phyloP scores from a whole-genome alignment of 2,329 filamentous ascomycete genomes.

The Kalaharituber pfeilii region DNA sequence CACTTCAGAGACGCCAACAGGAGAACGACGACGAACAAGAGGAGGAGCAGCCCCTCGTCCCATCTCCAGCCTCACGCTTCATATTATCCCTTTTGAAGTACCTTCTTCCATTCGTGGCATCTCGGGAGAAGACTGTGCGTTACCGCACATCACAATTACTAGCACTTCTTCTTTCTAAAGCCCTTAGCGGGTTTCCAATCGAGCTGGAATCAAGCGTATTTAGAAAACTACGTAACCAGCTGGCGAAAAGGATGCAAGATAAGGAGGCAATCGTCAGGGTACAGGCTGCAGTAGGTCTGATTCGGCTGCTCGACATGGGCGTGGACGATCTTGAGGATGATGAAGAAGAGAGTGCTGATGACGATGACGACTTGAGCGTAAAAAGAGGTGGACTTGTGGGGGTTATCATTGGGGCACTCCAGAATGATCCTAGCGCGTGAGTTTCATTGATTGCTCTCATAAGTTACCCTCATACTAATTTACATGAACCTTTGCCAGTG shows the following conservation, averaged over 20 bases:
- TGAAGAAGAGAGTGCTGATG: conserved; percentile 50
- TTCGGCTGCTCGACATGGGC: conserved; percentile 34
- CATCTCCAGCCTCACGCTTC: conserved; percentile 70
- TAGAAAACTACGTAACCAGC: conserved; percentile 56
- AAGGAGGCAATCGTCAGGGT: conserved; percentile 86
- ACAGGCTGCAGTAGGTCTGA: conserved; percentile 82
- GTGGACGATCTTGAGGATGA: conserved; percentile 59
- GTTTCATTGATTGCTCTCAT: background rate
- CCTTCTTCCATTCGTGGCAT: conserved; percentile 55
- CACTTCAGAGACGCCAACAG: background rate
- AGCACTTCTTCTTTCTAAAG: conserved; percentile 70
- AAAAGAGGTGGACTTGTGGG: conserved; percentile 50
- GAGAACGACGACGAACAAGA: conserved; percentile 4
- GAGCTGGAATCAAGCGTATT: conserved; percentile 60
- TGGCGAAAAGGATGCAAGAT: conserved; percentile 75
- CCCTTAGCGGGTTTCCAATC: conserved; percentile 54
- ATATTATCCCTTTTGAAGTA: conserved; percentile 55
- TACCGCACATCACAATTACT: conserved; percentile 81
- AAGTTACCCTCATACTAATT: conserved; percentile 3
- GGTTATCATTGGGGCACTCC: conserved; percentile 71
- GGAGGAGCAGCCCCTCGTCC: conserved; percentile 50
- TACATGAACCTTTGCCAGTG: conserved; percentile 26
- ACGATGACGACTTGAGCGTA: conserved; percentile 48
- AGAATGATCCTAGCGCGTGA: conserved; percentile 73
- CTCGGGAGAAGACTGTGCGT: conserved; percentile 84